Evolutionary conservation across 352 stramenopile species (phyloP).

Genomic region (Phytopythium chamaehyphon): DNA sequence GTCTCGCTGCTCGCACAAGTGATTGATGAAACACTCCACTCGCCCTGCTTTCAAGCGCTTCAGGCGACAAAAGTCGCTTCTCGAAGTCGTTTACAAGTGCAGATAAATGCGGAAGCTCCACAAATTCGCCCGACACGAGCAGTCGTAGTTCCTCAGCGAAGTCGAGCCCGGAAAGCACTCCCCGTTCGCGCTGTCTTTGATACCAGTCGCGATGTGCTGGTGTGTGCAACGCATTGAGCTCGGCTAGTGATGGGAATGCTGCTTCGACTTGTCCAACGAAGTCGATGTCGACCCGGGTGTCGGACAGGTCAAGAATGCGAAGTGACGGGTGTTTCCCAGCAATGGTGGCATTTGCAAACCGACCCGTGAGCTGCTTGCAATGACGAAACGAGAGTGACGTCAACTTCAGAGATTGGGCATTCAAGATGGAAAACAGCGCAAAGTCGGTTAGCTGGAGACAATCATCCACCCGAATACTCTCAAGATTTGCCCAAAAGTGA

Average conservation of each 20-base stretch:
- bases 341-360: slow-evolving; percentile 35
- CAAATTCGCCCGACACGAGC: slow-evolving; percentile 53
- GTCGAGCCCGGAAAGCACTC: slow-evolving; percentile 9
- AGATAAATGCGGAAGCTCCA: slow-evolving; percentile 50
- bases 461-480: slow-evolving; percentile 60
- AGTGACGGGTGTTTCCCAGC: slow-evolving; percentile 62
- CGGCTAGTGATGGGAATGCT: slow-evolving; percentile 57
- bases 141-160: slow-evolving; percentile 48
- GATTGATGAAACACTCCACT: slow-evolving; percentile 42
- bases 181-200: slow-evolving; percentile 23
- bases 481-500: slow-evolving; percentile 72
- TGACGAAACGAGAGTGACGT: slow-evolving; percentile 60
- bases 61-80: slow-evolving; percentile 12
- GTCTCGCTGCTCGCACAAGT: slow-evolving; percentile 25
- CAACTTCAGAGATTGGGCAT: slow-evolving; percentile 73
- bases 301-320: slow-evolving; percentile 47
- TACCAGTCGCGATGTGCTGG: slow-evolving; percentile 69
- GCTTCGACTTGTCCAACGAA: slow-evolving; percentile 49
- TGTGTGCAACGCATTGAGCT: slow-evolving; percentile 62
- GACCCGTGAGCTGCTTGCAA: slow-evolving; percentile 72
- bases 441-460: slow-evolving; percentile 81
- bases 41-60: neutral
- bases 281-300: slow-evolving; percentile 46
- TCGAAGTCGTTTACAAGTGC: slow-evolving; percentile 54
- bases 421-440: slow-evolving; percentile 72